Base-by-base conservation (phyloP, 192 early-diverging fungal genomes). In the Kappamyces sp. region DNA sequence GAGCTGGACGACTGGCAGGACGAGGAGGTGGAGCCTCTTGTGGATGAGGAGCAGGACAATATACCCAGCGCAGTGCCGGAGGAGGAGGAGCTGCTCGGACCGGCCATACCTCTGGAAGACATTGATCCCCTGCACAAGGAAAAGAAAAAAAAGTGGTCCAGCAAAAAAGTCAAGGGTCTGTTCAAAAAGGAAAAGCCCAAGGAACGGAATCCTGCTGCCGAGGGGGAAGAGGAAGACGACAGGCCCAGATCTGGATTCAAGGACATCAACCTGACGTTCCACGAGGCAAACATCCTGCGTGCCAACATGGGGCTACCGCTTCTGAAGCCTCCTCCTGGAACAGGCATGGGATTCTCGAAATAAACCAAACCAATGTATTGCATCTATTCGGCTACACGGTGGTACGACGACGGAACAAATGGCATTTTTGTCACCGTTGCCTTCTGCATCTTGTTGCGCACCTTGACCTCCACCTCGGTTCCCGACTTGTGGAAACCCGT, bases 361-460 rank as follows among this genome's bases (percentile, higher is more conserved):
- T 23, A 23, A 23, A 23, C 23, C 23, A 23, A 23, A 23, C 23
- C 23, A 23, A 23, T 23, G 23, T 23, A 23, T 23, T 23, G 23
- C 23, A 23, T 23, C 23, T 23, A 23, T 23, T 23, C 23, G 23
- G 23, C 23, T 23, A 23, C 23, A 23, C 23, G 59, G 61, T 66
- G 68, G 75, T 94, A 96, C 39, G 73, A 79, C 48, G 85, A 70
- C 38, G 86, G 79, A 32, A 95, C 90, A 78, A 99, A 99, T 32
- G 96, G 96, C 92, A 97, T 94, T 74, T 93, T 97, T 58, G 80
- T 79, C 10, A 99, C 84, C 42, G 62, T 64, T 35, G 90, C 96
- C 47, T 88, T 85, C 63, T 94, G 88, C 42, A 88, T 58, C 62
- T 84, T 82, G 66, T 84, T 85, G 69, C 96, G 84, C 47, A 99